Percentiles rank a stretch among this genome's conserved stretches.
These are phyloP conservation scores for Iris macrosiphon DNA, from an alignment of 106 monocot genomes.

Conservation along the genomic window DNA sequence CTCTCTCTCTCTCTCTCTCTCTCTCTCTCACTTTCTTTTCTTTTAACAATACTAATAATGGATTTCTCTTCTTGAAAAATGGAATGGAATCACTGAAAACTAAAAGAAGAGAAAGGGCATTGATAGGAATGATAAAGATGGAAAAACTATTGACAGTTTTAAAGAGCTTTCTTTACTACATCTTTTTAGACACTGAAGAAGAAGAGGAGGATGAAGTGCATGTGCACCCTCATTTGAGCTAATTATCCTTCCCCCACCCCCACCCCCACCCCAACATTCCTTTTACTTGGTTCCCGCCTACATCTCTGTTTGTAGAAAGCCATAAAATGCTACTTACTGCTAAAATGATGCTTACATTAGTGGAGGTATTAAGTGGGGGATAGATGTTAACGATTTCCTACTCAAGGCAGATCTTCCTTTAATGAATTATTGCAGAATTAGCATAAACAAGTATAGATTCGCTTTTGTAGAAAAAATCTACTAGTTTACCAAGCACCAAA, in stretches of 20 bases:
- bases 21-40: slow-evolving; percentile 7
- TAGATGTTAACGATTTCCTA: not conserved
- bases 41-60: not conserved
- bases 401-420: no score
- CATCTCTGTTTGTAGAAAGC: not conserved
- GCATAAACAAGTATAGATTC: no score
- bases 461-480: no score
- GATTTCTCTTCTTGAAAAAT: slow-evolving; percentile 18
- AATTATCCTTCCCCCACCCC: slow-evolving; percentile 9
- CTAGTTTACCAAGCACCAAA: no score
- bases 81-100: slow-evolving; percentile 28
- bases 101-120: slow-evolving; percentile 37
- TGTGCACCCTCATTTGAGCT: slow-evolving; percentile 13
- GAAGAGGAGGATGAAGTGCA: slow-evolving; percentile 4
- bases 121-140: slow-evolving; percentile 31
- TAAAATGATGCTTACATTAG: slow-evolving; percentile 13
- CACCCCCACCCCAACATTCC: not conserved
- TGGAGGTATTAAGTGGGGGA: slow-evolving; percentile 5
- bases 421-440: no score
- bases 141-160: not conserved
- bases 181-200: slow-evolving; percentile 34
- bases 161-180: slow-evolving; percentile 16
- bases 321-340: slow-evolving; percentile 10
- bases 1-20: not conserved
- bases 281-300: slow-evolving; percentile 14